Evolutionary conservation across 495 filamentous ascomycete genomes (phyloP).

Genomic region (Xylaria sp.): DNA sequence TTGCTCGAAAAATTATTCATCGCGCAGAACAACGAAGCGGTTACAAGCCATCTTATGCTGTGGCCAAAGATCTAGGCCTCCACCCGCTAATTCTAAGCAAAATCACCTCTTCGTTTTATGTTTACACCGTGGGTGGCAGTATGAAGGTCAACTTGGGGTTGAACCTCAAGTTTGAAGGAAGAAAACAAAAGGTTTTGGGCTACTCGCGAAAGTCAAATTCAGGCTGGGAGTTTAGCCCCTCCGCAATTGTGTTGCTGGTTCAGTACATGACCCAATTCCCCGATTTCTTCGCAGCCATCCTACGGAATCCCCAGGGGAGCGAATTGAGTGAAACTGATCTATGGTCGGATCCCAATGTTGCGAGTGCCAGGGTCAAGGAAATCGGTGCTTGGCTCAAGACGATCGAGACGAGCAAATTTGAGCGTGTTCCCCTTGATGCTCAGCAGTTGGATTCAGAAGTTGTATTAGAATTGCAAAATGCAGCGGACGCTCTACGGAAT

Average conservation of each 20-base stretch:
- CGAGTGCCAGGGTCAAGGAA: constrained; percentile 76
- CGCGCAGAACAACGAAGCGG: constrained; percentile 69
- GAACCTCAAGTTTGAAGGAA: constrained; percentile 95
- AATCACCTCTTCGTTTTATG: constrained; percentile 91
- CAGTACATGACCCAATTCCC: constrained; percentile 95
- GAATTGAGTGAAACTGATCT: constrained; percentile 77
- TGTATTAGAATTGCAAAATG: constrained; percentile 80
- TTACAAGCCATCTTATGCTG: constrained; percentile 85
- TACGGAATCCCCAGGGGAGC: constrained; percentile 62
- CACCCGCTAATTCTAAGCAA: constrained; percentile 91
- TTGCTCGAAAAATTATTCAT: constrained; percentile 73
- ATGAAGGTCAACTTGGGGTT: constrained; percentile 86
- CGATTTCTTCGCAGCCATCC: constrained; percentile 88
- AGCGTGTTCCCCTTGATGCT: constrained; percentile 91
- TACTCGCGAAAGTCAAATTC: constrained; percentile 84
- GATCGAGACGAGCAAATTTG: constrained; percentile 87
- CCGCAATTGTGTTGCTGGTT: constrained; percentile 77
- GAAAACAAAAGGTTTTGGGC: constrained; percentile 93
- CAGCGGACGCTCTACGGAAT: constrained; percentile 67
- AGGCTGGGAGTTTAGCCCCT: constrained; percentile 95
- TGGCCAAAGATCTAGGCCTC: constrained; percentile 80
- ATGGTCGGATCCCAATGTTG: constrained; percentile 72
- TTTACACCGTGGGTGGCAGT: constrained; percentile 72
- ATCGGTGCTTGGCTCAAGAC: constrained; percentile 92
- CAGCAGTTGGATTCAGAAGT: constrained; percentile 93